Evolutionary conservation across 257 asterid genomes (phyloP).

Genomic region (Jasminum sambac): DNA sequence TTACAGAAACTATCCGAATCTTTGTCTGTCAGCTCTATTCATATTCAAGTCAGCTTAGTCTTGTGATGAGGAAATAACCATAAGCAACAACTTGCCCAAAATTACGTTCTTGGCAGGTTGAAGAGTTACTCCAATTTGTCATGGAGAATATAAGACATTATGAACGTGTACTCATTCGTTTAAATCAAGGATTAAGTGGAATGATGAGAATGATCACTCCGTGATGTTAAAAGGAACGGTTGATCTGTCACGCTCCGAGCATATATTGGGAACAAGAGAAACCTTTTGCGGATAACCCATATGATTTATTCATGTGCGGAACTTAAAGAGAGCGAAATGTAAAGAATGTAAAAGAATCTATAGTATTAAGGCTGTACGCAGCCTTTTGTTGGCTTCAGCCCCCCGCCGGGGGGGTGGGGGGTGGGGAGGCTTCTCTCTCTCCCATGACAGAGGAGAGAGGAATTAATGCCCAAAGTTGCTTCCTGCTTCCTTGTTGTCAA

Average conservation of each 20-base stretch:
- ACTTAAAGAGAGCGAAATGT: background rate
- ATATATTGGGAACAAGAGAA: background rate
- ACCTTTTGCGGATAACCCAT: background rate
- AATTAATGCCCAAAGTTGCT: background rate
- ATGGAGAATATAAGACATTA: background rate
- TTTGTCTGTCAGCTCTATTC: background rate
- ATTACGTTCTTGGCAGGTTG: background rate
- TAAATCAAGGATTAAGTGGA: background rate
- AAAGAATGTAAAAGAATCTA: background rate
- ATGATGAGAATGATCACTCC: background rate
- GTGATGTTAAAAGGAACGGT: background rate
- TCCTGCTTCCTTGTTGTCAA: background rate
- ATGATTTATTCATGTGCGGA: background rate
- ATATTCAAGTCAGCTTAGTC: background rate
- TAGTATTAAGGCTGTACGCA: background rate
- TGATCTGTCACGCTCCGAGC: background rate
- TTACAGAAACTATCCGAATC: background rate
- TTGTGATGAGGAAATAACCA: background rate
- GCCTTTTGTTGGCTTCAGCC: background rate
- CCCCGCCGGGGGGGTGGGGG: too few relatives aligned
- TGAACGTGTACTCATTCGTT: background rate
- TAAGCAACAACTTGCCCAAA: background rate
- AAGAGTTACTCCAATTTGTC: background rate
- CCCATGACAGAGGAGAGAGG: background rate
- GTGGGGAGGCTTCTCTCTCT: background rate